Conservation (phyloP, 2,329 filamentous ascomycete genomes). For the Monilinia vaccinii-corymbosi region DNA sequence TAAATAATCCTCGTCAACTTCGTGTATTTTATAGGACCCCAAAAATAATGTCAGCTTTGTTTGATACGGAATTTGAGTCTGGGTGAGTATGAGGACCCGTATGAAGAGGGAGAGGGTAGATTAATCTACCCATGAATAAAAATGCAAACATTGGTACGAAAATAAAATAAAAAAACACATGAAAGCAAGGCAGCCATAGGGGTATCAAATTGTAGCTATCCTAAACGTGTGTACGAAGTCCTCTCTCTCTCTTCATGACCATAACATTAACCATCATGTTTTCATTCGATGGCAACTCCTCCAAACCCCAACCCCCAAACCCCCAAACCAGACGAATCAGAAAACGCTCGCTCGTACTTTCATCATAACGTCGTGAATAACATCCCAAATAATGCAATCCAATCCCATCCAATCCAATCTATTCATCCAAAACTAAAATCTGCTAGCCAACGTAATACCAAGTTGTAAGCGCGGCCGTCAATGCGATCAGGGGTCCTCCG, state of each 20-base stretch:
- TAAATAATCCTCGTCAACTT: too few relatives aligned
- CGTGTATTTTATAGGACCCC: too few relatives aligned
- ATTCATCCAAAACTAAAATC: background rate
- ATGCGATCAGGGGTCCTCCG: background rate
- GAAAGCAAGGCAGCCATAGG: background rate
- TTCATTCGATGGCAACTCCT: background rate
- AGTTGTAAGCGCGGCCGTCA: slow-evolving; percentile 3
- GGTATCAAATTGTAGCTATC: slow-evolving; percentile 8
- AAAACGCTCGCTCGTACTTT: background rate
- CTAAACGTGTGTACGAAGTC: background rate
- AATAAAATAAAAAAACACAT: background rate
- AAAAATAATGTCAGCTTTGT: background rate
- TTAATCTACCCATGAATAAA: too few relatives aligned
- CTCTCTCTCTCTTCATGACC: background rate
- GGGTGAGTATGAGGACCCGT: too few relatives aligned
- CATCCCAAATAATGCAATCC: background rate
- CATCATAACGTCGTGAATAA: background rate
- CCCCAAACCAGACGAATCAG: background rate
- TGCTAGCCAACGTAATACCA: slow-evolving; percentile 7
- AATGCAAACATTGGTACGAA: too few relatives aligned
- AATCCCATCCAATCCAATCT: background rate
- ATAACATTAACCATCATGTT: background rate
- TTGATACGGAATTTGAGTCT: slow-evolving; percentile 17
- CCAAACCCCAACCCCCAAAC: background rate
- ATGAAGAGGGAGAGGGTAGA: too few relatives aligned